phyloP scores from a whole-genome alignment of 108 stramenopile species.

The Parietichytrium sp. region DNA sequence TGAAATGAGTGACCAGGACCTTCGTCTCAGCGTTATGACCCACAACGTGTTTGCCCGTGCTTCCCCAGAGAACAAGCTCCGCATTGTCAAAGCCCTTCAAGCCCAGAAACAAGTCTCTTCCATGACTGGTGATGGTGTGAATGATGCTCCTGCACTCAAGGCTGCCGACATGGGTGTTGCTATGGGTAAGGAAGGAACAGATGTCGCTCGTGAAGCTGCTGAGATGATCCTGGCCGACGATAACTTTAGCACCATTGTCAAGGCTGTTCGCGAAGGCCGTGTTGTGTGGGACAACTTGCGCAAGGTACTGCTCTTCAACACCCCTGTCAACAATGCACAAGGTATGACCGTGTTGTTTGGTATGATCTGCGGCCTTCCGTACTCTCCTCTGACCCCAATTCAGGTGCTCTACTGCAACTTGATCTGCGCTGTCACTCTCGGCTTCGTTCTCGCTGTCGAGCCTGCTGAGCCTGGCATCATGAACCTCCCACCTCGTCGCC shows the following conservation, averaged over 20 bases:
- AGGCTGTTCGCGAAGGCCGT: slow-evolving; percentile 90
- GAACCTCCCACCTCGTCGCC: slow-evolving; percentile 77
- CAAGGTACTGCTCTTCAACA: slow-evolving; percentile 93
- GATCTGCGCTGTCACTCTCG: slow-evolving; percentile 96
- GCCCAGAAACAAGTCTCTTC: slow-evolving; percentile 84
- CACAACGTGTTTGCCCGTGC: slow-evolving; percentile 77
- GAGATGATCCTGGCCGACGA: slow-evolving; percentile 88
- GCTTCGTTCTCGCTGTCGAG: slow-evolving; percentile 86
- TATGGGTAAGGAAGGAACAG: slow-evolving; percentile 90
- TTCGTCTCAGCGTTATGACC: slow-evolving; percentile 74
- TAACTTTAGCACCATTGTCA: slow-evolving; percentile 82
- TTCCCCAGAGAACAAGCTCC: slow-evolving; percentile 88
- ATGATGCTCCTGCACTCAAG: slow-evolving; percentile 91
- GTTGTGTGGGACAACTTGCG: slow-evolving; percentile 98
- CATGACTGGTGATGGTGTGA: slow-evolving; percentile 97
- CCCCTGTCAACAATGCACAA: slow-evolving; percentile 87
- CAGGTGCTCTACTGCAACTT: slow-evolving; percentile 98
- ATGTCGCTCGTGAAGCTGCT: slow-evolving; percentile 95
- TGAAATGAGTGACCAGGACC: slow-evolving; percentile 69
- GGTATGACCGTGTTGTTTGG: slow-evolving; percentile 84
- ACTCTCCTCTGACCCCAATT: slow-evolving; percentile 91
- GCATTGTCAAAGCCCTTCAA: slow-evolving; percentile 87
- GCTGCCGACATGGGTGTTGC: slow-evolving; percentile 94
- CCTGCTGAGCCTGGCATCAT: slow-evolving; percentile 79
- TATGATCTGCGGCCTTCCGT: slow-evolving; percentile 63